Evolutionary conservation across 2,329 filamentous ascomycete genomes (phyloP).

Genomic region (Aureobasidium uvarum): DNA sequence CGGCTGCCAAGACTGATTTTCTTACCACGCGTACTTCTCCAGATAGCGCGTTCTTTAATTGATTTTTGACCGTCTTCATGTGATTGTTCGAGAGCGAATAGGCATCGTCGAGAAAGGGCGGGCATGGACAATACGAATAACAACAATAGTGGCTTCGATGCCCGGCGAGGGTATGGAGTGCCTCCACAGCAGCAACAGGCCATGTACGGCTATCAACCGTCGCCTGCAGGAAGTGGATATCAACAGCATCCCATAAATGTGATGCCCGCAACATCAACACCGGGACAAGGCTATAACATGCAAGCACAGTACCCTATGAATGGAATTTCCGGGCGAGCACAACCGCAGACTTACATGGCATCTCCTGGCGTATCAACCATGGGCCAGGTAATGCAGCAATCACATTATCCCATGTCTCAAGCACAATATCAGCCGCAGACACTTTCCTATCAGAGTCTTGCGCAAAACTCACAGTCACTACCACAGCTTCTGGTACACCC

Average conservation of each 20-base stretch:
- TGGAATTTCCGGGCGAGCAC: not conserved
- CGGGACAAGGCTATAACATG: conserved; percentile 21
- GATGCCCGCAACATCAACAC: conserved; percentile 28
- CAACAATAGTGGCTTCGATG: conserved; percentile 19
- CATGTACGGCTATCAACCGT: conserved; percentile 20
- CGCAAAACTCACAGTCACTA: conserved; percentile 40
- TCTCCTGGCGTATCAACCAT: not conserved
- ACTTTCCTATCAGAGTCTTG: conserved; percentile 40
- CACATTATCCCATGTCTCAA: conserved; percentile 22
- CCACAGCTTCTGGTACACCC: conserved; percentile 35
- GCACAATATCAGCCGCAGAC: conserved; percentile 30
- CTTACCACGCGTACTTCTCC: conserved; percentile 18
- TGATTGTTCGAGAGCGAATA: not conserved
- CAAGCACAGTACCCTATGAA: conserved; percentile 30
- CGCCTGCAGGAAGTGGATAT: conserved; percentile 16
- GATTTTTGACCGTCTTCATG: conserved; percentile 9
- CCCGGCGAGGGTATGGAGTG: conserved; percentile 11
- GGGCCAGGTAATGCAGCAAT: conserved; percentile 17
- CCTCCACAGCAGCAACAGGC: conserved; percentile 20
- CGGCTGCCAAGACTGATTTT: conserved; percentile 21
- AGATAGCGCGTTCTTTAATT: conserved; percentile 18
- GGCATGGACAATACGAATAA: conserved; percentile 21
- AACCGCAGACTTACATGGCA: conserved; percentile 2
- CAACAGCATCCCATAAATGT: conserved; percentile 31
- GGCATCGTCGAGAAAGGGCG: not conserved